Evolutionary conservation across 2,329 filamentous ascomycete genomes (phyloP), one percentile per base, ranked within the genome.

Genomic region (Thielaviopsis euricoi): DNA sequence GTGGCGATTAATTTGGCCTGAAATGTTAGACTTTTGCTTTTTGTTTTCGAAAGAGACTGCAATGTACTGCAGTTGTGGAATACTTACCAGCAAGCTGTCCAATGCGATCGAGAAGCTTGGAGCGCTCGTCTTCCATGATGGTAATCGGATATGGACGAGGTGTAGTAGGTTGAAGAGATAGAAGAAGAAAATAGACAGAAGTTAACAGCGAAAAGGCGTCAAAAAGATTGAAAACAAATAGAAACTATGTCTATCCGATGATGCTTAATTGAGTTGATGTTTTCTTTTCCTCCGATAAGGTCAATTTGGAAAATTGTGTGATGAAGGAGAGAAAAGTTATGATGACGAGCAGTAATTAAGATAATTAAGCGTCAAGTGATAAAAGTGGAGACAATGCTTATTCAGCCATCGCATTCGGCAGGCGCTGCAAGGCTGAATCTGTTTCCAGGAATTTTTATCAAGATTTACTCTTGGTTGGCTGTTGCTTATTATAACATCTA

Each of bases 1-100:
- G 72, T 87, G 83, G 56, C 83, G 81, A 67, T 89, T 89, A 67
- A 93, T 91, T 70, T 87, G 84, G 63, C 85, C 86, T 89, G 62
- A 25, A 54, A 62, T 62, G 60, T 67, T 56, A 70, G 62, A 65
- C n/a, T n/a, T n/a, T n/a, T n/a, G n/a, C n/a, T n/a, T n/a, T n/a
- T n/a, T n/a, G 7, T 6, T 33, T 33, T 33, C 7, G 29, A 33
- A 33, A 10, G 2, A 33, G 29, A 10, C 29, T 29, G 55, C 50
- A 5, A 61, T 40, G 52, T 43, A 60, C 51, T 63, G 58, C 25
- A 37, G 29, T 6, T 22, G 50, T 25, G 43, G 3, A 51, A 26
- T n/a, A 29, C 70, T 51, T 67, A 76, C 76, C 74, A 59, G 78
- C 74, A 56, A 79, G 67, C 49, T 73, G 72, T 64, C 73, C 70